These are phyloP conservation scores for Naumovozyma baii DNA, from an alignment of 805 yeast species.

Conservation along the genomic window DNA sequence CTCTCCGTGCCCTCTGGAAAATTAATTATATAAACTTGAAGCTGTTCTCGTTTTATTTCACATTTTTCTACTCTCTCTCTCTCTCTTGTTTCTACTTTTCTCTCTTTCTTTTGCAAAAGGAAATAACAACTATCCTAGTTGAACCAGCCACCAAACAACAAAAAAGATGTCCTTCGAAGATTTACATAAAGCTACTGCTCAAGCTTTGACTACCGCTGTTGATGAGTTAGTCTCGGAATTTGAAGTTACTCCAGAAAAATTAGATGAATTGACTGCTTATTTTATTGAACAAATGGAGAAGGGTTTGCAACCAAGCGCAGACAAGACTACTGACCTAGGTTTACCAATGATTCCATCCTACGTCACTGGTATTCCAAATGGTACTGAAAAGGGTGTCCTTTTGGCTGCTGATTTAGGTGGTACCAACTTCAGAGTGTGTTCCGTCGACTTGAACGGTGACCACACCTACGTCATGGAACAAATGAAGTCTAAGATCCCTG, in stretches of 20 bases:
- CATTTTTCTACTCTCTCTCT: background rate
- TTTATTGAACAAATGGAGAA: conserved; percentile 52
- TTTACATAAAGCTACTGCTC: conserved; percentile 18
- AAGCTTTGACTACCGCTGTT: conserved; percentile 19
- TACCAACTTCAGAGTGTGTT: conserved; percentile 90
- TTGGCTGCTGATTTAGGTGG: conserved; percentile 95
- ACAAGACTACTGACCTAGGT: conserved; percentile 32
- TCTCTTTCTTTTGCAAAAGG: background rate
- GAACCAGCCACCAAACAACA: background rate
- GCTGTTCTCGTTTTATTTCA: too few species aligned
- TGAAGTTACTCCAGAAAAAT: conserved; percentile 17
- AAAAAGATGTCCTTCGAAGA: conserved; percentile 25
- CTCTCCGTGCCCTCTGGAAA: too few species aligned
- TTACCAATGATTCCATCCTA: conserved; percentile 91
- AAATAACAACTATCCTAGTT: background rate
- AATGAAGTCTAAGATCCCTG: conserved; percentile 69
- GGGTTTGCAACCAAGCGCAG: conserved; percentile 36
- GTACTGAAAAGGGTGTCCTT: conserved; percentile 71
- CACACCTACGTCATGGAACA: conserved; percentile 70
- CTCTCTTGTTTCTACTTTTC: background rate
- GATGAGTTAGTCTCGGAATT: conserved; percentile 23
- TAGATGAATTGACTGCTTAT: conserved; percentile 33
- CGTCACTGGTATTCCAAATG: conserved; percentile 80
- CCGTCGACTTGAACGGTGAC: conserved; percentile 65
- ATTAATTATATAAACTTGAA: too few species aligned